Evolutionary conservation across 1,284 basidiomycete genomes (phyloP), one percentile per base, ranked within the genome.

Genomic region (Ustilago loliicola): DNA sequence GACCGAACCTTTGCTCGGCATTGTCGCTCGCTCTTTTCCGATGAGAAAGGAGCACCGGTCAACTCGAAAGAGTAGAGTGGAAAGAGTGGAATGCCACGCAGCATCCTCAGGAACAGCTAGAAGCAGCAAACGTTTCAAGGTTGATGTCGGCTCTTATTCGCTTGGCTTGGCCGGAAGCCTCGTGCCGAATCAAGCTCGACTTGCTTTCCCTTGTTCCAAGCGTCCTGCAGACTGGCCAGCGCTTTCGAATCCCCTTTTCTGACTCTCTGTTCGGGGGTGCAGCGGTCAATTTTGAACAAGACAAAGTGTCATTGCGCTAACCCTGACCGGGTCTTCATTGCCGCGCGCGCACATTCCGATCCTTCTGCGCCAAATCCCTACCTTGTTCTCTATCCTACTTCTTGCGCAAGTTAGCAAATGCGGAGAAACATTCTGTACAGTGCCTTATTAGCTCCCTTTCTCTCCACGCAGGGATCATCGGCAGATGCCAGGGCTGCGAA

Each of bases 101-200:
- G 25, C 5, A 17, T 27, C 13, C 17, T 53, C 51, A 53, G 51
- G 51, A 53, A 53, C 51, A 36, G 42, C 21, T 53, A 29, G 15
- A 27, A 17, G 19, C 25, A 50, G 9, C 30, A 13, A 21, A 6
- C 11, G 51, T 2, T 51, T 51, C 50, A 51, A 51, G 50, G 17
- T 4, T 29, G 50, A 30, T 15, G 27, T 30, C 50, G 50, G 25
- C 23, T 11, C 50, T 29, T 17, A 11, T 50, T 50, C 48, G 48
- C 48, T 50, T 50, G 48, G 30, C 51, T 36, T 34, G 30, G 13
- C n/a, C 32, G 51, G 51, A 53, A 34, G 30, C 30, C 11, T 17
- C n/a, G 30, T 53, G 32, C 51, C 51, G 51, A 53, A 6, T 15
- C 8, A 9, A 11, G 21, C 2, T 45, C 7, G n/a, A 7, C 21